A percentile compares a stretch with the other conserved stretches of the same genome.
Conservation (phyloP, 441 rosid genomes). For the Aleurites moluccanus region DNA sequence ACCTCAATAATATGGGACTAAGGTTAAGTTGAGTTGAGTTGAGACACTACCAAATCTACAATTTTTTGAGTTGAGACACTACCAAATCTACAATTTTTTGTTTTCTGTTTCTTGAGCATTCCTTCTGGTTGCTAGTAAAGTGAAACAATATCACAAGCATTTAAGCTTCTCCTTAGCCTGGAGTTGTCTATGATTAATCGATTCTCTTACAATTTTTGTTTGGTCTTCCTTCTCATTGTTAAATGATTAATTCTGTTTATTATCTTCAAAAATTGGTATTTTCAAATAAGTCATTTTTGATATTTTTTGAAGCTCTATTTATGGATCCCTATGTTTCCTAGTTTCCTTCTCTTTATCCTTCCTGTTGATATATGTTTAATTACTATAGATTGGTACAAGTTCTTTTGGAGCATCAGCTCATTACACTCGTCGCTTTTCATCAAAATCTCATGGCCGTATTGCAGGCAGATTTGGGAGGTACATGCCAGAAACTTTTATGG, state of each 20-base stretch:
- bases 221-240: not conserved
- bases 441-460: conserved; percentile 85
- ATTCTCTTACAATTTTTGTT: not conserved
- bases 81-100: not conserved
- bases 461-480: conserved; percentile 86
- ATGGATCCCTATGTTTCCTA: too few species aligned
- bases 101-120: not conserved
- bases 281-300: not conserved
- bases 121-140: not conserved
- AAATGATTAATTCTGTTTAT: not conserved
- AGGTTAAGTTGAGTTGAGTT: too few species aligned
- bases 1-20: too few species aligned
- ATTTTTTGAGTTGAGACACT: too few species aligned
- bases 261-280: not conserved
- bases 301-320: not conserved
- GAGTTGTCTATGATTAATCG: not conserved
- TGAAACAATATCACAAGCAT: not conserved
- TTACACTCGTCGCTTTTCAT: conserved; percentile 67
- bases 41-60: too few species aligned
- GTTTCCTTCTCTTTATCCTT: not conserved
- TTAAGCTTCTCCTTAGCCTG: not conserved
- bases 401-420: conserved; percentile 78
- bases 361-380: conserved; percentile 18
- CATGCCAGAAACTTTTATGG: conserved; percentile 9
- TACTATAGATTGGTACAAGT: conserved; percentile 64